Conservation (phyloP, 1,284 basidiomycete genomes). For the Cryptococcus sp. region DNA sequence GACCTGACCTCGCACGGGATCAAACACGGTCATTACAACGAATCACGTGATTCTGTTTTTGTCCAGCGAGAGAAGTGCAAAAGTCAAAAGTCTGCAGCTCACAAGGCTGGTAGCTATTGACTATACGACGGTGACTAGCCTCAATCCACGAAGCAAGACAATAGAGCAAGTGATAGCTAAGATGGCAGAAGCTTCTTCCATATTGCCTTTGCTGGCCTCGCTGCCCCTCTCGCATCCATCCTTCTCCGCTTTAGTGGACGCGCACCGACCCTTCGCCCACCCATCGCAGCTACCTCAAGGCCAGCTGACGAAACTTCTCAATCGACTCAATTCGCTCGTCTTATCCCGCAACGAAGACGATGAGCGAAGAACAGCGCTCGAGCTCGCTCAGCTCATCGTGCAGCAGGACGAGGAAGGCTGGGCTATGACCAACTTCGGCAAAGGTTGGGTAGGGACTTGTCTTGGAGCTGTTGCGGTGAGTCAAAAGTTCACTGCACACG, state of each 20-base stretch:
- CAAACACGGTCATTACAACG: no score
- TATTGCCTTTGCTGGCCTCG: slow-evolving; percentile 27
- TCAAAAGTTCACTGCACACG: not conserved
- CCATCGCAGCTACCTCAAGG: slow-evolving; percentile 35
- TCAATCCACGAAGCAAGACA: no score
- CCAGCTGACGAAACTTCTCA: slow-evolving; percentile 36
- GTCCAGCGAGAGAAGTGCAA: no score
- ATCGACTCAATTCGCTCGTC: slow-evolving; percentile 41
- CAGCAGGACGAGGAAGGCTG: slow-evolving; percentile 45
- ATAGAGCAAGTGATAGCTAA: not conserved
- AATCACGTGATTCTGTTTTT: no score
- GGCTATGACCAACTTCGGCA: slow-evolving; percentile 40
- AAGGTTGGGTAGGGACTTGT: slow-evolving; percentile 42
- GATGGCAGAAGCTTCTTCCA: slow-evolving; percentile 1
- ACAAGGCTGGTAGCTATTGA: no score
- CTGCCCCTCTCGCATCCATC: slow-evolving; percentile 38
- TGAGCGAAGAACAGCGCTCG: slow-evolving; percentile 22
- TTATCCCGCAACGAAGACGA: slow-evolving; percentile 30
- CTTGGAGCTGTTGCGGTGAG: slow-evolving; percentile 35
- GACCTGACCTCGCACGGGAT: no score
- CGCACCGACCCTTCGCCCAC: slow-evolving; percentile 31
- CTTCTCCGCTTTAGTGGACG: slow-evolving; percentile 29
- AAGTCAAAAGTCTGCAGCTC: no score
- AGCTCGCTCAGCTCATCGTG: slow-evolving; percentile 31
- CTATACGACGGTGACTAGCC: no score